phyloP scores from a whole-genome alignment of 2,329 filamentous ascomycete species.

The Laburnicola sp. region DNA sequence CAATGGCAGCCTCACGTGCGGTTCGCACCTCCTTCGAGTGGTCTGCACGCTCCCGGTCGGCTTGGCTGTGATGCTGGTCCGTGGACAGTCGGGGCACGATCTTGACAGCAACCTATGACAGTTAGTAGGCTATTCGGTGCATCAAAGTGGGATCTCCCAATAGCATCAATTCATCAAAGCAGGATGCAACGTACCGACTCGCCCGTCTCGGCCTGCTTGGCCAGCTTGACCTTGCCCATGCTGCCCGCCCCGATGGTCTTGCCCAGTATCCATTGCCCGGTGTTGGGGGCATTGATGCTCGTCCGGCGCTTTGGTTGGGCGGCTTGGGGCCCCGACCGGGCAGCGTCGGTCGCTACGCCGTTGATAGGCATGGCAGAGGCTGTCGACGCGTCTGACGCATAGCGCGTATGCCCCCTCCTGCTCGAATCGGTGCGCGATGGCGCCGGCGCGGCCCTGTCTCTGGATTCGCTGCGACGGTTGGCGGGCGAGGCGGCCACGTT shows the following conservation, averaged over 20 bases:
- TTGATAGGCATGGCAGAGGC: conserved; percentile 44
- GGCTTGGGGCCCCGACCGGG: conserved; percentile 25
- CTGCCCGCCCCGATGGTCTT: conserved; percentile 97
- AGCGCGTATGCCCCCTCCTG: conserved; percentile 51
- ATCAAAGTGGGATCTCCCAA: neutral
- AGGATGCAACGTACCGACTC: conserved; percentile 70
- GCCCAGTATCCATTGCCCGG: conserved; percentile 90
- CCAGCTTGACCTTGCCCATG: conserved; percentile 98
- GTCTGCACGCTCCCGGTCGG: conserved; percentile 84
- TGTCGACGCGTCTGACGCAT: conserved; percentile 50
- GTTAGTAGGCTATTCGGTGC: conserved; percentile 11
- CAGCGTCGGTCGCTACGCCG: conserved; percentile 40
- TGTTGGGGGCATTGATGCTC: conserved; percentile 78
- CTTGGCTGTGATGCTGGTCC: conserved; percentile 74
- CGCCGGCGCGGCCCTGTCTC: conserved; percentile 56
- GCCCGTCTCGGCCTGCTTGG: conserved; percentile 82
- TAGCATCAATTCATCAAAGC: neutral
- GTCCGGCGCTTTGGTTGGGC: conserved; percentile 59
- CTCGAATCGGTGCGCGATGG: conserved; percentile 60
- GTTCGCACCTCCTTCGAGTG: conserved; percentile 96
- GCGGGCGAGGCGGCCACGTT: conserved; percentile 62
- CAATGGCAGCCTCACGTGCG: conserved; percentile 92
- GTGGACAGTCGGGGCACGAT: conserved; percentile 90
- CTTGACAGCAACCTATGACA: conserved; percentile 82
- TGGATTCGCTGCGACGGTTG: conserved; percentile 66